Percentiles rank a stretch among this genome's conserved stretches.
phyloP scores from a whole-genome alignment of 2,329 filamentous ascomycete genomes.

The Pseudogymnoascus sp. region DNA sequence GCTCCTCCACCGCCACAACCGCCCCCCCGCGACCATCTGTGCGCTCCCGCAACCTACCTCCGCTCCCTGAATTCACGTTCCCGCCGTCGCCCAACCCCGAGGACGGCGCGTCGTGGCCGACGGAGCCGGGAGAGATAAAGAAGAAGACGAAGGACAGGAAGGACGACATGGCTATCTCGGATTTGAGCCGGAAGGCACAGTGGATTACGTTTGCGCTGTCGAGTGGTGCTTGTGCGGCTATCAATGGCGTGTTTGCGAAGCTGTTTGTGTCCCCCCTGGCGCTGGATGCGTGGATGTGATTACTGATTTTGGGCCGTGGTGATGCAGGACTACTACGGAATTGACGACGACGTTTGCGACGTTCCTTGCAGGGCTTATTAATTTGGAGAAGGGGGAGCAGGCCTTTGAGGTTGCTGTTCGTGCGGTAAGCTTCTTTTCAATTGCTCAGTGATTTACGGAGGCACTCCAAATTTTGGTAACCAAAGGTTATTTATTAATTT shows the following conservation, averaged over 20 bases:
- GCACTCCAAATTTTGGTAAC: neutral
- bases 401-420: slow-evolving; percentile 43
- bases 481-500: neutral
- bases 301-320: neutral
- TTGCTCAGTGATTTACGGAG: neutral
- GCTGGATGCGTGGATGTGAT: neutral
- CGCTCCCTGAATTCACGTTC: slow-evolving; percentile 4
- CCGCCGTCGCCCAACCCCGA: neutral
- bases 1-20: slow-evolving; percentile 90
- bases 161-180: slow-evolving; percentile 22
- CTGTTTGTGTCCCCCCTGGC: slow-evolving; percentile 45
- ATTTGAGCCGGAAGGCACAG: slow-evolving; percentile 35
- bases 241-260: slow-evolving; percentile 80
- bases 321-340: slow-evolving; percentile 44
- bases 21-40: slow-evolving; percentile 89
- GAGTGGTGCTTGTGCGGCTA: slow-evolving; percentile 70
- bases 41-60: slow-evolving; percentile 48
- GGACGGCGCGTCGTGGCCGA: neutral
- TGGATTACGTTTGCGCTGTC: slow-evolving; percentile 66
- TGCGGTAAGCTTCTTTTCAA: slow-evolving; percentile 35
- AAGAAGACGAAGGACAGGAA: slow-evolving; percentile 10
- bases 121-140: neutral
- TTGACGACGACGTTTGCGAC: slow-evolving; percentile 47
- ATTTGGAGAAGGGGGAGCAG: slow-evolving; percentile 37
- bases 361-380: slow-evolving; percentile 37